These are phyloP conservation scores for Pichia nanzhaoensis DNA, from an alignment of 805 yeast genomes.

Conservation along the genomic window DNA sequence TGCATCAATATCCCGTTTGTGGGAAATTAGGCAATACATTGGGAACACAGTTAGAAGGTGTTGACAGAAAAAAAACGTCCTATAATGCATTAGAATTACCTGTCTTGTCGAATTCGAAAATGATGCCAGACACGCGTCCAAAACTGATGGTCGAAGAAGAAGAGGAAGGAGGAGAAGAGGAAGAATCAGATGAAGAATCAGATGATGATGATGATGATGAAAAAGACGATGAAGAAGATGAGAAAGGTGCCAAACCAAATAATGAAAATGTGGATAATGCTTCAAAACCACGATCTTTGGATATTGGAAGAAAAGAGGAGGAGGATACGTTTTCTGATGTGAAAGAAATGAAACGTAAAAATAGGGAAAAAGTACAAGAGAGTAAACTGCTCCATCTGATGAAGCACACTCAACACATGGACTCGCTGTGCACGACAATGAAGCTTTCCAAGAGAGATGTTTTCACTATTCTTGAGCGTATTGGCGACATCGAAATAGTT, in stretches of 20 bases:
- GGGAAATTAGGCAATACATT: slow-evolving; percentile 33
- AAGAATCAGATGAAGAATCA: neutral
- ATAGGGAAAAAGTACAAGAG: slow-evolving; percentile 27
- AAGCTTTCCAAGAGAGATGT: slow-evolving; percentile 50
- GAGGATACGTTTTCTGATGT: slow-evolving; percentile 6
- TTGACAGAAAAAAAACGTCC: neutral
- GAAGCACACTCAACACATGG: slow-evolving; percentile 49
- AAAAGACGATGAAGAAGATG: neutral
- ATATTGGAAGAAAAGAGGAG: slow-evolving; percentile 4
- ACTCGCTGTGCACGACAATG: slow-evolving; percentile 65
- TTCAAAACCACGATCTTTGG: neutral
- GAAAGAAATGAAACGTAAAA: slow-evolving; percentile 17
- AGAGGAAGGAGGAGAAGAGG: neutral
- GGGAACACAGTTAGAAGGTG: neutral
- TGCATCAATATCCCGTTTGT: slow-evolving; percentile 66
- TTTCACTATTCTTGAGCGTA: slow-evolving; percentile 36
- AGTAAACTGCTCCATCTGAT: slow-evolving; percentile 38
- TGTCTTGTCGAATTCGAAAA: neutral
- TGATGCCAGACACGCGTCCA: neutral
- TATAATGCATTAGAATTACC: slow-evolving; percentile 1
- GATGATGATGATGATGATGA: neutral
- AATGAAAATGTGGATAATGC: neutral
- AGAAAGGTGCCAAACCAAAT: neutral
- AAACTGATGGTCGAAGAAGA: neutral
- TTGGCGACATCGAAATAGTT: slow-evolving; percentile 32